Percentiles rank a stretch among this genome's conserved stretches.
phyloP scores from a whole-genome alignment of 306 rosid genomes.

The Hippophae gyantsensis region DNA sequence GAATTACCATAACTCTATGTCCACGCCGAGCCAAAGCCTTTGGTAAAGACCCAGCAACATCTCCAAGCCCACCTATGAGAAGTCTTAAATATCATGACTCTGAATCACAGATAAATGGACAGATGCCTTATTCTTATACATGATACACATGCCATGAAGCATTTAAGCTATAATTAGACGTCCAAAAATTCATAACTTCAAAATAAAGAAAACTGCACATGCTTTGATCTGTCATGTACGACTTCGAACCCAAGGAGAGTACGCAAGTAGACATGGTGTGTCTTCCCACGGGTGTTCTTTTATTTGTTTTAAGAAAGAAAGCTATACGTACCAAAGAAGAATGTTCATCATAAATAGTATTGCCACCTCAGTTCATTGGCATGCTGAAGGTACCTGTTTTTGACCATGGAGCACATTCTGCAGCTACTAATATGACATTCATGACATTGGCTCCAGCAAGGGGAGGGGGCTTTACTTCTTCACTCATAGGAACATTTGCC shows the following conservation, averaged over 20 bases:
- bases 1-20: conserved; percentile 89
- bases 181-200: too few relatives aligned
- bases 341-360: background rate
- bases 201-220: too few relatives aligned
- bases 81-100: conserved; percentile 23
- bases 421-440: conserved; percentile 76
- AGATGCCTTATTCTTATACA: too few relatives aligned
- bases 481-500: conserved; percentile 18
- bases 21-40: conserved; percentile 99
- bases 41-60: conserved; percentile 93
- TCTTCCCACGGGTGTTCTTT: background rate
- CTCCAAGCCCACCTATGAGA: conserved; percentile 89
- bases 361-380: conserved; percentile 10
- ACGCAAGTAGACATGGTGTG: too few relatives aligned
- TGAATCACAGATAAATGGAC: conserved; percentile 3
- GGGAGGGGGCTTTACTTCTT: conserved; percentile 45
- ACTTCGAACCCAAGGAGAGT: too few relatives aligned
- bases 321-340: conserved; percentile 15
- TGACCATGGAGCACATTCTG: conserved; percentile 89
- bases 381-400: conserved; percentile 60
- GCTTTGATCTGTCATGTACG: too few relatives aligned
- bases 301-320: conserved; percentile 6
- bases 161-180: too few relatives aligned
- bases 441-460: conserved; percentile 84
- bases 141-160: too few relatives aligned